These are phyloP conservation scores for Pseudonitzschia pungens DNA, from an alignment of 108 stramenopile genomes.

Conservation along the genomic window DNA sequence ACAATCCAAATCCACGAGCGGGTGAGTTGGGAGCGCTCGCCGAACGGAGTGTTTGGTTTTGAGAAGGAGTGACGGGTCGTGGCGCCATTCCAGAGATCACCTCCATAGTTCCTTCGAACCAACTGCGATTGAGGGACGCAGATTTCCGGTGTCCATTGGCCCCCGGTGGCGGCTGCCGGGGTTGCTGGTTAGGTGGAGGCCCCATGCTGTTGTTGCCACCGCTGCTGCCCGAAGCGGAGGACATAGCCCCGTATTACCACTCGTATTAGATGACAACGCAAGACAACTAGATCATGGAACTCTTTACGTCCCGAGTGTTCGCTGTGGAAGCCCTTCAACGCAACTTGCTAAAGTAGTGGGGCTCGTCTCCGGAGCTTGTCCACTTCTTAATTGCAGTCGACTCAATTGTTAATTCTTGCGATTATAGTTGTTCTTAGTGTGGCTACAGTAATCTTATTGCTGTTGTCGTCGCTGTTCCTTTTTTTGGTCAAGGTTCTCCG, in stretches of 20 bases:
- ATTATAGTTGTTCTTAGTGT: too few relatives aligned
- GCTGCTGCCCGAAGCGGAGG: neutral
- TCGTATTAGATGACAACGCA: neutral
- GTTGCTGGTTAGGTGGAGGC: constrained; percentile 1
- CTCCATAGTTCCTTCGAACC: constrained; percentile 54
- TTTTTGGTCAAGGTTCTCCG: too few relatives aligned
- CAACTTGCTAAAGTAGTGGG: neutral
- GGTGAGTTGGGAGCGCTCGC: constrained; percentile 15
- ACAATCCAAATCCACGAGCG: constrained; percentile 12
- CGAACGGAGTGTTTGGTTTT: neutral
- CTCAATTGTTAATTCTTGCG: too few relatives aligned
- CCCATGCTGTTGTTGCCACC: neutral
- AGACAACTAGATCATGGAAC: too few relatives aligned
- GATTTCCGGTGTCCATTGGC: constrained; percentile 24
- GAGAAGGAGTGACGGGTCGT: constrained; percentile 39
- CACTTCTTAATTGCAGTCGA: neutral
- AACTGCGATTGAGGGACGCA: constrained; percentile 27
- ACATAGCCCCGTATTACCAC: constrained; percentile 13
- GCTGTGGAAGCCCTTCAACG: too few relatives aligned
- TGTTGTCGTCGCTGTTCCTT: too few relatives aligned
- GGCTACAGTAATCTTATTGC: too few relatives aligned
- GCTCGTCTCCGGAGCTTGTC: neutral
- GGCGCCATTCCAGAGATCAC: constrained; percentile 45
- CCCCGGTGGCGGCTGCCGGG: neutral
- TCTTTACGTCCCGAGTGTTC: too few relatives aligned